Conservation (phyloP, 192 early-diverging fungal genomes). For the Polychytrium aggregatum region DNA sequence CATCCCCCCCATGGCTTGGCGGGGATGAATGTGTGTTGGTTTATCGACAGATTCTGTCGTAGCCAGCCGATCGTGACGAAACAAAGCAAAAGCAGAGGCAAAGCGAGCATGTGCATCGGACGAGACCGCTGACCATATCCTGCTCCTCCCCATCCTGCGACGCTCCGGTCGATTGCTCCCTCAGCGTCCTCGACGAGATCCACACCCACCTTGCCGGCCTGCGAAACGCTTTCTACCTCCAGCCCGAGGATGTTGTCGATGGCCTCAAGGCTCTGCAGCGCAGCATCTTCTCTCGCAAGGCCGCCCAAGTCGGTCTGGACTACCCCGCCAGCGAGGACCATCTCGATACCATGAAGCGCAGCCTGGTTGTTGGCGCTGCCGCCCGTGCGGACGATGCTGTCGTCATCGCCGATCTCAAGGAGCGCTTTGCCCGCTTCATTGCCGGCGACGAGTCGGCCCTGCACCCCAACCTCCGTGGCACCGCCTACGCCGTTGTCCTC, state of each 20-base stretch:
- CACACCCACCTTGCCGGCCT: constrained; percentile 55
- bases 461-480: constrained; percentile 47
- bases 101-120: too few species aligned
- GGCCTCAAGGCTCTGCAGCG: constrained; percentile 57
- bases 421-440: constrained; percentile 52
- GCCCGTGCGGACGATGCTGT: constrained; percentile 52
- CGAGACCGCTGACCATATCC: too few species aligned
- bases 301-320: constrained; percentile 68
- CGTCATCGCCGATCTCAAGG: constrained; percentile 52
- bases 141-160: too few species aligned
- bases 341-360: constrained; percentile 61
- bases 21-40: too few species aligned
- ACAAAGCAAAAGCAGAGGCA: too few species aligned
- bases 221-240: constrained; percentile 53
- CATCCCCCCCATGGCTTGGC: too few species aligned
- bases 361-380: constrained; percentile 60
- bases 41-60: too few species aligned
- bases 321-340: constrained; percentile 59
- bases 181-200: constrained; percentile 32
- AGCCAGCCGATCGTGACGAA: too few species aligned
- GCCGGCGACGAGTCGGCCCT: constrained; percentile 56
- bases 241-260: constrained; percentile 45
- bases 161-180: too few species aligned
- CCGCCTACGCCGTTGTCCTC: constrained; percentile 65
- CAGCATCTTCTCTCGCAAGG: constrained; percentile 63